Conservation (phyloP, 768 basidiomycete species). For the Podaxis mareebaensis region DNA sequence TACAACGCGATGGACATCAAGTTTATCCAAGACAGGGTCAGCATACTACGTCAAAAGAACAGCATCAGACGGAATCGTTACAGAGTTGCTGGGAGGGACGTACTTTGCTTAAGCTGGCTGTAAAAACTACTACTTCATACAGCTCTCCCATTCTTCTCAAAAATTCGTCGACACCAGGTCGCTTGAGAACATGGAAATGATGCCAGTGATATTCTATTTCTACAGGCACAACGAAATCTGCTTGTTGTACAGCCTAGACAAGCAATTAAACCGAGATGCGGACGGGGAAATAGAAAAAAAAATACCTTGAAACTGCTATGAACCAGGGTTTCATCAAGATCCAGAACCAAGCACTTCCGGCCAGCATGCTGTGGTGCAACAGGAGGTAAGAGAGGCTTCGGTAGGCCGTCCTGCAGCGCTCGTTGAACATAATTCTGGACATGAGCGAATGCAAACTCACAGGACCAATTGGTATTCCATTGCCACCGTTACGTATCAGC, state of each 20-base stretch:
- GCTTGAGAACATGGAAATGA: conserved; percentile 98
- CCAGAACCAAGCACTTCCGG: conserved; percentile 93
- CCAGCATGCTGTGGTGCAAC: conserved; percentile 82
- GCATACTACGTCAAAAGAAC: conserved; percentile 70
- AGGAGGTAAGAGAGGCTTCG: conserved; percentile 84
- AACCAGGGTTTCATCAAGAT: conserved; percentile 95
- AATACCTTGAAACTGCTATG: conserved; percentile 96
- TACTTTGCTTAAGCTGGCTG: conserved; percentile 98
- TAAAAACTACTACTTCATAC: conserved; percentile 97
- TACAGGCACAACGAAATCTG: conserved; percentile 97
- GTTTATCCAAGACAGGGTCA: conserved; percentile 96
- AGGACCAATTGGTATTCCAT: conserved; percentile 91
- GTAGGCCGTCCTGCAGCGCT: conserved; percentile 71
- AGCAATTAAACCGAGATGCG: conserved; percentile 10
- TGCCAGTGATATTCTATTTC: conserved; percentile 99
- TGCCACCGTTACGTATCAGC: conserved; percentile 86
- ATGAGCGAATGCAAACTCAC: conserved; percentile 47
- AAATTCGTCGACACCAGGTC: conserved; percentile 97
- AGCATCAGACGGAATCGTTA: conserved; percentile 6
- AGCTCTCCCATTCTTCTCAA: conserved; percentile 97
- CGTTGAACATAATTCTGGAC: neutral
- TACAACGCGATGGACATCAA: conserved; percentile 90
- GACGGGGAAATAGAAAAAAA: conserved; percentile 12
- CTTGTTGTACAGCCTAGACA: conserved; percentile 80
- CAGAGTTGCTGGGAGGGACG: conserved; percentile 23